A percentile compares a stretch with the other conserved stretches of the same genome.
phyloP scores from a whole-genome alignment of 495 filamentous ascomycete genomes.

The Cudoniella acicularis region DNA sequence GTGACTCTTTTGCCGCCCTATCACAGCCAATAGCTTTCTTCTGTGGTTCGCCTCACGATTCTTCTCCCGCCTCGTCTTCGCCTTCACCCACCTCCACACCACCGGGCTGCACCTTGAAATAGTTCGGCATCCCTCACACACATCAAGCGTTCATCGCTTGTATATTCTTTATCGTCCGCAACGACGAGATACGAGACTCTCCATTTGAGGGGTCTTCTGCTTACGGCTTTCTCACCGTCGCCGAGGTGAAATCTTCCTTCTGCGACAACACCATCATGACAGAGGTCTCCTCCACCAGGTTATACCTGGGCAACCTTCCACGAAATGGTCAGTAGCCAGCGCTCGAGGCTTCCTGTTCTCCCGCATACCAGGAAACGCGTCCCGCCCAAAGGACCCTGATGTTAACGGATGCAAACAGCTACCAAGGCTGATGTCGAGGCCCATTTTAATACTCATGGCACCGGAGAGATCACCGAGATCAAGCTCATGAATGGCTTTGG shows the following conservation, averaged over 20 bases:
- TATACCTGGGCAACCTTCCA: constrained; percentile 97
- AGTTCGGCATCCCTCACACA: not conserved
- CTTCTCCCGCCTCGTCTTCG: not conserved
- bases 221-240: not conserved
- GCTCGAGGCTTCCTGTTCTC: not conserved
- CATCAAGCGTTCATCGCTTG: not conserved
- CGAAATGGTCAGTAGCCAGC: constrained; percentile 73
- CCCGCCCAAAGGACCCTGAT: not conserved
- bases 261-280: constrained; percentile 42
- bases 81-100: not conserved
- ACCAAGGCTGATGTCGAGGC: constrained; percentile 95
- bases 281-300: constrained; percentile 83
- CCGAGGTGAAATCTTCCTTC: not conserved
- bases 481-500: constrained; percentile 99
- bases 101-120: constrained; percentile 2
- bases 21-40: not conserved
- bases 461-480: constrained; percentile 95
- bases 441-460: constrained; percentile 92
- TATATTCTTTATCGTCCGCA: constrained; percentile 1
- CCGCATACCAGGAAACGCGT: not conserved
- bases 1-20: not conserved
- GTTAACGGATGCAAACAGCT: constrained; percentile 46
- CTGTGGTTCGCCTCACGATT: constrained; percentile 1
- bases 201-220: not conserved
- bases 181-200: not conserved